These are phyloP conservation scores for Calvatia gigantea DNA, from an alignment of 768 basidiomycete species.

Conservation along the genomic window DNA sequence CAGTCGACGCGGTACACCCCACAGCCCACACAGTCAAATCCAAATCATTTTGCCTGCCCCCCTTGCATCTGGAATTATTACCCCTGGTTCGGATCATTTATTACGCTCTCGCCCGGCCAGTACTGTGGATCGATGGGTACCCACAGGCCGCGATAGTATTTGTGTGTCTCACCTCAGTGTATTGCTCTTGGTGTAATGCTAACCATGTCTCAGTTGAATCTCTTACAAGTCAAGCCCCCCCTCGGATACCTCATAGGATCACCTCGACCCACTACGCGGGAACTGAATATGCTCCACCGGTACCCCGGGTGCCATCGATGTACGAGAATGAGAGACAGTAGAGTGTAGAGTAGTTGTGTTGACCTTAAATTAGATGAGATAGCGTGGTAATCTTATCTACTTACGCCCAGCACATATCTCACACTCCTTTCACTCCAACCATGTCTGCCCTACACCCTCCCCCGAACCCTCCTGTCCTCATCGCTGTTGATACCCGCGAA, in stretches of 20 bases:
- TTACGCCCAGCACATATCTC: conserved; percentile 1
- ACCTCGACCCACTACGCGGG: background rate
- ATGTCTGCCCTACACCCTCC: conserved; percentile 44
- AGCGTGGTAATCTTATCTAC: conserved; percentile 15
- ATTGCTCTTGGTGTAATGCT: background rate
- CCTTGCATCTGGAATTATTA: conserved; percentile 37
- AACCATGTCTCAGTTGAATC: background rate
- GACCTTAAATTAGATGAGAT: conserved; percentile 1
- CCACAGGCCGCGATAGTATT: conserved; percentile 2
- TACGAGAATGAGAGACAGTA: conserved; percentile 5
- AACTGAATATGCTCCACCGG: conserved; percentile 1
- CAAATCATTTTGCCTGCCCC: conserved; percentile 70
- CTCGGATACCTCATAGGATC: background rate
- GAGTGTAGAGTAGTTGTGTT: conserved; percentile 1
- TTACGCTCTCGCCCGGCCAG: conserved; percentile 17
- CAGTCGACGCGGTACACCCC: conserved; percentile 54
- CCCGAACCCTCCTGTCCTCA: conserved; percentile 67
- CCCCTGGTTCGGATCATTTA: background rate
- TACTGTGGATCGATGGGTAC: conserved; percentile 26
- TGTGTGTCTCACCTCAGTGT: background rate
- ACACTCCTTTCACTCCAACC: conserved; percentile 14
- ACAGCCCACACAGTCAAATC: conserved; percentile 55
- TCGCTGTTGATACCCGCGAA: conserved; percentile 47
- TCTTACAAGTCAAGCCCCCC: background rate
- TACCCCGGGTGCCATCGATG: conserved; percentile 17